Evolutionary conservation across 2,329 filamentous ascomycete genomes (phyloP).

Genomic region (Emydomyces testavorans): DNA sequence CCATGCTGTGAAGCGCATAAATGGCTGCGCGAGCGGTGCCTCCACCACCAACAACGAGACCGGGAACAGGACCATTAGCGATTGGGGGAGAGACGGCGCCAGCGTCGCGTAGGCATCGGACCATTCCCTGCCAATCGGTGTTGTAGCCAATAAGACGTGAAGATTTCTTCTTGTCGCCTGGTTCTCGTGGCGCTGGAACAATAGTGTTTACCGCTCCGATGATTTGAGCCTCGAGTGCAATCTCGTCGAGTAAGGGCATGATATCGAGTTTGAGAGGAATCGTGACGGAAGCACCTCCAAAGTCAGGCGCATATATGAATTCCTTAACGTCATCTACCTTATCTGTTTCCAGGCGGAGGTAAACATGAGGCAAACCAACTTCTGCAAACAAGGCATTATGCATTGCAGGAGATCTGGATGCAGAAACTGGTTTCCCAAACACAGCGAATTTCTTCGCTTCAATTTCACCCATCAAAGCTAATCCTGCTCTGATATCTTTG

Average conservation of each 20-base stretch:
- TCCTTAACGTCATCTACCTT: slow-evolving; percentile 48
- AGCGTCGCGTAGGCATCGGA: slow-evolving; percentile 59
- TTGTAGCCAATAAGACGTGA: slow-evolving; percentile 67
- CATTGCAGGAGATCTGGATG: slow-evolving; percentile 74
- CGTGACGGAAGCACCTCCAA: slow-evolving; percentile 89
- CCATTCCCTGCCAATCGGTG: slow-evolving; percentile 93
- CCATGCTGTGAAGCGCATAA: slow-evolving; percentile 73
- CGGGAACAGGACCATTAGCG: slow-evolving; percentile 38
- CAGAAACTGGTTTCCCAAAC: slow-evolving; percentile 73
- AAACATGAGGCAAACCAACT: slow-evolving; percentile 74
- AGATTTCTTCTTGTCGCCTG: slow-evolving; percentile 34
- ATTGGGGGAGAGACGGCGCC: slow-evolving; percentile 50
- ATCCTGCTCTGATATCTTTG: slow-evolving; percentile 67
- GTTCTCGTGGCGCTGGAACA: slow-evolving; percentile 43
- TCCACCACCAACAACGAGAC: slow-evolving; percentile 77
- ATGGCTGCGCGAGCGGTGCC: slow-evolving; percentile 87
- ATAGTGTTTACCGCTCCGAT: slow-evolving; percentile 96
- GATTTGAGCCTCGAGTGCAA: slow-evolving; percentile 63
- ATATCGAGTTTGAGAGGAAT: slow-evolving; percentile 90
- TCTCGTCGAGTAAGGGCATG: slow-evolving; percentile 65
- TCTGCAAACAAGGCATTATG: slow-evolving; percentile 75
- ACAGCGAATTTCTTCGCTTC: slow-evolving; percentile 67
- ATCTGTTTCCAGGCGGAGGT: slow-evolving; percentile 64
- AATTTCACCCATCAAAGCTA: slow-evolving; percentile 69
- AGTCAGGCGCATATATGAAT: slow-evolving; percentile 58